Conservation (phyloP, 768 basidiomycete species). For the Russula emetica region DNA sequence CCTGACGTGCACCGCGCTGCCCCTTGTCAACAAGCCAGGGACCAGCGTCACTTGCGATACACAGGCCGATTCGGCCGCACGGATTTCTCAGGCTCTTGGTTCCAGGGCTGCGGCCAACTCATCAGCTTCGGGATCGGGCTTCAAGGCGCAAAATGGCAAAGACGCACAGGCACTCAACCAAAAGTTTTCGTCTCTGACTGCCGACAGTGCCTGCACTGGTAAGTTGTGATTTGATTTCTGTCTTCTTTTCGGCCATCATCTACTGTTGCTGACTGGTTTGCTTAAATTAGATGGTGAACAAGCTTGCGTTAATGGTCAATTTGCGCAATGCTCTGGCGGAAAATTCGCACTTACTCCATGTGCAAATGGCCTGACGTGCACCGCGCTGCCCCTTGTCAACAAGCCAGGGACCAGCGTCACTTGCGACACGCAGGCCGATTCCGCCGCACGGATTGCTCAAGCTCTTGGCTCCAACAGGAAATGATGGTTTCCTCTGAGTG, state of each 20-base stretch:
- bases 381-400: conserved; percentile 43
- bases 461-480: conserved; percentile 29
- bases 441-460: conserved; percentile 34
- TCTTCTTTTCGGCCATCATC: not conserved
- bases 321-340: conserved; percentile 41
- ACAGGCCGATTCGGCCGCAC: conserved; percentile 33
- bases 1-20: conserved; percentile 40
- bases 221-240: conserved; percentile 3
- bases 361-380: conserved; percentile 32
- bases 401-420: conserved; percentile 38
- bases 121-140: not conserved
- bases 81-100: conserved; percentile 35
- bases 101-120: not conserved
- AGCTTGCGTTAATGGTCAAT: conserved; percentile 38
- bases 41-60: conserved; percentile 40
- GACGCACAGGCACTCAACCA: conserved; percentile 39
- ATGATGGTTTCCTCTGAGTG: not conserved
- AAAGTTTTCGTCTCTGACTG: conserved; percentile 34
- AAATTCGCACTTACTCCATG: conserved; percentile 37
- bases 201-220: conserved; percentile 35
- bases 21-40: conserved; percentile 40
- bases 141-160: conserved; percentile 35
- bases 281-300: conserved; percentile 31
- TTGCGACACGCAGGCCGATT: conserved; percentile 37
- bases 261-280: not conserved